A percentile compares a stretch with the other conserved stretches of the same genome.
phyloP scores from a whole-genome alignment of 192 early-diverging fungal species.

The Lobosporangium transversale region DNA sequence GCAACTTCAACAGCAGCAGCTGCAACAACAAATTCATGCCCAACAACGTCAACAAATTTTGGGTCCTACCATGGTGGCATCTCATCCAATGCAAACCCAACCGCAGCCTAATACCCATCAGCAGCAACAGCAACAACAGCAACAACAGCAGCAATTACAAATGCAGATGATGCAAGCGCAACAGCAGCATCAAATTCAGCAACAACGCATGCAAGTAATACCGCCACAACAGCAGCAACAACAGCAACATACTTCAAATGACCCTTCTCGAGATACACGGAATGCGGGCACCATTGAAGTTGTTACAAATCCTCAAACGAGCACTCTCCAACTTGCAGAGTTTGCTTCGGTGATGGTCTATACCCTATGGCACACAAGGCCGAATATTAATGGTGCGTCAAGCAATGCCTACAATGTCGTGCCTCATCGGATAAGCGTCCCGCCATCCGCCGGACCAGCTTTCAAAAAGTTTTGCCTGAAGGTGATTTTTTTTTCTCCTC shows the following conservation, averaged over 20 bases:
- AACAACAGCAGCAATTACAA: slow-evolving; percentile 19
- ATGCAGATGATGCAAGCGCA: slow-evolving; percentile 12
- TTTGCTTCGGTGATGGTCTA: slow-evolving; percentile 53
- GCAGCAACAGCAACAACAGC: slow-evolving; percentile 21
- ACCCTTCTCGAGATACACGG: slow-evolving; percentile 14
- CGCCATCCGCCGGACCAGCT: slow-evolving; percentile 44
- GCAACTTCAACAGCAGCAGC: slow-evolving; percentile 15
- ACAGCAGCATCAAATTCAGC: slow-evolving; percentile 24
- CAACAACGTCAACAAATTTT: slow-evolving; percentile 26
- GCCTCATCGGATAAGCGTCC: slow-evolving; percentile 51
- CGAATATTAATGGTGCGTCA: slow-evolving; percentile 51
- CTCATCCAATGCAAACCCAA: too few relatives aligned
- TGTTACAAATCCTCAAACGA: slow-evolving; percentile 47
- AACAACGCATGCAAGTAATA: slow-evolving; percentile 11
- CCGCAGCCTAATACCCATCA: slow-evolving; percentile 9
- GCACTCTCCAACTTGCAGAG: slow-evolving; percentile 43
- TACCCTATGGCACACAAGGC: slow-evolving; percentile 54
- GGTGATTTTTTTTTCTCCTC: too few relatives aligned
- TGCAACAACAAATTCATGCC: slow-evolving; percentile 6
- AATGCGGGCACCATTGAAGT: slow-evolving; percentile 32
- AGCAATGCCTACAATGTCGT: slow-evolving; percentile 52
- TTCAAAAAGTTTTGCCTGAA: slow-evolving; percentile 52
- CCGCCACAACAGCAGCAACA: slow-evolving; percentile 20
- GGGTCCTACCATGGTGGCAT: too few relatives aligned
- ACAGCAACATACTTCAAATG: too few relatives aligned